phyloP scores from a whole-genome alignment of 768 basidiomycete species.

The Pseudohyphozyma bogoriensis region DNA sequence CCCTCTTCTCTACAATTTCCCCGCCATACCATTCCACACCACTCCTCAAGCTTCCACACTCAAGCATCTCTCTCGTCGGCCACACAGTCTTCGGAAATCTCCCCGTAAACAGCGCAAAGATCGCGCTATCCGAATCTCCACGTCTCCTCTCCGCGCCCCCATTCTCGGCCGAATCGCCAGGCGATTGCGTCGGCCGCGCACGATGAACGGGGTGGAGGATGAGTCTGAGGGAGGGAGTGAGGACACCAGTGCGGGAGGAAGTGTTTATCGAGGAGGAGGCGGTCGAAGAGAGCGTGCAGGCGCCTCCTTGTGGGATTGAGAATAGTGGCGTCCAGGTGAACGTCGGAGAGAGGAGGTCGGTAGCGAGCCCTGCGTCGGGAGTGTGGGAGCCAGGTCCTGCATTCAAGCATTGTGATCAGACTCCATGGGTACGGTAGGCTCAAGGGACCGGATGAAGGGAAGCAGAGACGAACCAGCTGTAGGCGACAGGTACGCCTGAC shows the following conservation, averaged over 20 bases:
- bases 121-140: too few relatives aligned
- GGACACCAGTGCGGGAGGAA: neutral
- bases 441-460: neutral
- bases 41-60: neutral
- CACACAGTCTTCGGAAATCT: too few relatives aligned
- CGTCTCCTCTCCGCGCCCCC: too few relatives aligned
- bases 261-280: slow-evolving; percentile 4
- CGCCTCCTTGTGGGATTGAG: too few relatives aligned
- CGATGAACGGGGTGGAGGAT: neutral
- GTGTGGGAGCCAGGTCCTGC: neutral
- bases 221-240: neutral
- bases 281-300: neutral
- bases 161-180: too few relatives aligned
- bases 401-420: too few relatives aligned
- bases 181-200: slow-evolving; percentile 6
- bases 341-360: slow-evolving; percentile 19
- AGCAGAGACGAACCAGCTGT: neutral
- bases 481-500: neutral
- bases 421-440: too few relatives aligned
- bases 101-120: too few relatives aligned
- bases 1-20: neutral
- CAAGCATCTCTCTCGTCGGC: too few relatives aligned
- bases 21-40: neutral
- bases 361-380: slow-evolving; percentile 14
- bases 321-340: too few relatives aligned